Evolutionary conservation across 2,329 filamentous ascomycete genomes (phyloP), one percentile per base, ranked within the genome.

Genomic region (Teratosphaeria viscida): DNA sequence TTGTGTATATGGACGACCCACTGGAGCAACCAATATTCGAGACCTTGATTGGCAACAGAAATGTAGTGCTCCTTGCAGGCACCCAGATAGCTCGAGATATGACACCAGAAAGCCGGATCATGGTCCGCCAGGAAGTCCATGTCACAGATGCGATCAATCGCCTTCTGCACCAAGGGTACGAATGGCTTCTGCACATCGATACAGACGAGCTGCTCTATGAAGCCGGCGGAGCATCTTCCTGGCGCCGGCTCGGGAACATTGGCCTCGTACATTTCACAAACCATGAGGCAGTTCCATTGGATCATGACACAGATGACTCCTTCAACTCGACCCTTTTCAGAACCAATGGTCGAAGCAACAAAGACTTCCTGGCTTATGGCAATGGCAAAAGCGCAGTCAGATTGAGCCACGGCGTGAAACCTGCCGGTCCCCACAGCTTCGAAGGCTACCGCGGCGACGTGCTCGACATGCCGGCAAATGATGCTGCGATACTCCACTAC

Each of bases 201-300:
- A 57, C n/a, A 10, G 56, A 57, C 43, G 56, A 57, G 39, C 47
- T 57, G 8, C 56, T 57, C 5, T 52, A 57, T n/a, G 56, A 57
- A 32, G 39, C 43, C 26, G 16, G 55, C 32, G 39, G 43, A 10
- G 23, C 32, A 23, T 19, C 14, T n/a, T 52, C 39, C 23, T 53
- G 56, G 56, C 53, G 47, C 26, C 39, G 19, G 5, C 39, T 27
- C 10, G 27, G 19, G 19, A 16, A 27, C 14, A 43, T 26, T 14
- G 56, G 56, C 11, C 49, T 32, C 27, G 56, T 57, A 14, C 43
- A 32, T 27, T 57, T 57, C 56, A 57, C 56, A 10, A 57, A 57
- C 43, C 56, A 57, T 49, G 56, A 57, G 52, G 56, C 56, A 19
- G n/a, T 57, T 3, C 56, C 56, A 6, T 29, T 57, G 12, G 23